Conservation (phyloP, 2,329 filamentous ascomycete genomes). For the Penicillium sp. region DNA sequence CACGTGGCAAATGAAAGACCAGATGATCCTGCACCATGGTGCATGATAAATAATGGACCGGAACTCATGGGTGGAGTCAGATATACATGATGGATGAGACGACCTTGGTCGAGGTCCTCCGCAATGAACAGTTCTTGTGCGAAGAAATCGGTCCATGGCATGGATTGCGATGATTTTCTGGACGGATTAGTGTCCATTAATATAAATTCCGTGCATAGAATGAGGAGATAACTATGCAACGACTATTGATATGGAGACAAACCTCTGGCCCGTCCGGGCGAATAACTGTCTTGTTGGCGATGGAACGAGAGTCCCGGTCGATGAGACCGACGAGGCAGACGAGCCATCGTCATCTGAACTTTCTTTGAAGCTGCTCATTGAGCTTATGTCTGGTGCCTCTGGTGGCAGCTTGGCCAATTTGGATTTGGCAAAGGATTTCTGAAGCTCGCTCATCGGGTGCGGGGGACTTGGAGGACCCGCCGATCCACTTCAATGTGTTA, state of each 20-base stretch:
- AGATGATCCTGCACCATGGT: conserved; percentile 91
- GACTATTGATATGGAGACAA: conserved; percentile 26
- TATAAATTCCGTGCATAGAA: neutral
- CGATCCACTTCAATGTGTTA: neutral
- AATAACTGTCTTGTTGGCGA: conserved; percentile 68
- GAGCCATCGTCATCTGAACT: conserved; percentile 55
- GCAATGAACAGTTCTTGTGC: conserved; percentile 73
- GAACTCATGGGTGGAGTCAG: conserved; percentile 68
- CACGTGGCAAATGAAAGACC: conserved; percentile 86
- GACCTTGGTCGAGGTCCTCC: conserved; percentile 31
- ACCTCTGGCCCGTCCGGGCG: conserved; percentile 61
- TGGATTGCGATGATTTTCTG: conserved; percentile 47
- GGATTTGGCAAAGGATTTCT: conserved; percentile 70
- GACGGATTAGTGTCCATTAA: neutral
- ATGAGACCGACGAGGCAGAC: conserved; percentile 78
- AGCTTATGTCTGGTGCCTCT: conserved; percentile 48
- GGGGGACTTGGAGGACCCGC: neutral
- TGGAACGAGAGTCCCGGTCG: conserved; percentile 84
- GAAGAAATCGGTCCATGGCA: conserved; percentile 87
- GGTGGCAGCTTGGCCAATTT: conserved; percentile 61
- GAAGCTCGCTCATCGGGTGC: conserved; percentile 67
- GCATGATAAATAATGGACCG: conserved; percentile 82
- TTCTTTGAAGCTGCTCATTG: conserved; percentile 31
- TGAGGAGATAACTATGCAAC: neutral
- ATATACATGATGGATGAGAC: conserved; percentile 74